phyloP scores from a whole-genome alignment of 176 grass and related monocot genomes.

The Elymus sibiricus region DNA sequence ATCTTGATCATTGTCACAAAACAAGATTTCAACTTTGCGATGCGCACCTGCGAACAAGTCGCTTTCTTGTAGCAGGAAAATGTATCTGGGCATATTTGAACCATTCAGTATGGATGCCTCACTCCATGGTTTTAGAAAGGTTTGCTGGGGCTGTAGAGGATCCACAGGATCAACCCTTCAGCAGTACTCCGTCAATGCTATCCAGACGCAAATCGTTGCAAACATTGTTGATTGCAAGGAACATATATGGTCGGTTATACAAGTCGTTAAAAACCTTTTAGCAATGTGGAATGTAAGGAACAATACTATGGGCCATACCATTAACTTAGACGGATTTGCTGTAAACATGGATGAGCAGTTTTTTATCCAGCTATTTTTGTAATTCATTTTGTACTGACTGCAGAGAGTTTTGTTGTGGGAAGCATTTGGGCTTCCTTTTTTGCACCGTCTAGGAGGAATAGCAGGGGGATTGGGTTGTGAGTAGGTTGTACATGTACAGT shows the following conservation, averaged over 20 bases:
- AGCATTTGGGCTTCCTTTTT: background rate
- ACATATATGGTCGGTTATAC: background rate
- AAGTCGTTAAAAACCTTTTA: slow-evolving; percentile 8
- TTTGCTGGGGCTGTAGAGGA: background rate
- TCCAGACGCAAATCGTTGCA: background rate
- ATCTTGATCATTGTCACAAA: background rate
- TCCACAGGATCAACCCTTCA: background rate
- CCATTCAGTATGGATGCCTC: background rate
- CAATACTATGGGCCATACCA: background rate
- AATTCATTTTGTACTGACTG: slow-evolving; percentile 2
- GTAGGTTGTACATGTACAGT: slow-evolving; percentile 21
- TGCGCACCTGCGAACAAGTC: background rate
- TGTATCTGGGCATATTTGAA: background rate
- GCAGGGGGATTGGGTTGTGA: background rate
- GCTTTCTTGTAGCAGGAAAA: background rate
- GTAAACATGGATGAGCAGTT: slow-evolving; percentile 16
- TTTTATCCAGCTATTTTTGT: slow-evolving; percentile 17
- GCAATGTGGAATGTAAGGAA: background rate
- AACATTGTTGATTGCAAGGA: background rate
- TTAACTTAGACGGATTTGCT: background rate
- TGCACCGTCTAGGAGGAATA: background rate
- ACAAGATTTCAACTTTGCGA: background rate
- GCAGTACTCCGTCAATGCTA: background rate
- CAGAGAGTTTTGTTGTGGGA: background rate
- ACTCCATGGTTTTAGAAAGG: background rate